Evolutionary conservation across 139 green algal species (phyloP).

Genomic region (Haematococcus lacustris): DNA sequence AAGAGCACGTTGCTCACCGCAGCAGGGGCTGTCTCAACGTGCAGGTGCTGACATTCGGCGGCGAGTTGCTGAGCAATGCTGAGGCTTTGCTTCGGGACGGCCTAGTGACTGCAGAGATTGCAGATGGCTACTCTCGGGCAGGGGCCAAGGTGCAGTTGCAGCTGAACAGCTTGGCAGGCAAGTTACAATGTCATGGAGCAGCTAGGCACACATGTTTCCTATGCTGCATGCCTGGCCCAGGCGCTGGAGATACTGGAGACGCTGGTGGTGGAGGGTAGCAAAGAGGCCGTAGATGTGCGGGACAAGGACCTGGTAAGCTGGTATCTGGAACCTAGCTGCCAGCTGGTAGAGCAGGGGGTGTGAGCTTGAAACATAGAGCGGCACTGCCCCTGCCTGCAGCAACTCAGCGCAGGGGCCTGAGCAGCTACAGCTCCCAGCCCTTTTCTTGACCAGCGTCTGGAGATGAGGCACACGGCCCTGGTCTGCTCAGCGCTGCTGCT

Average conservation of each 20-base stretch:
- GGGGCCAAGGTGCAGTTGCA: conserved; percentile 42
- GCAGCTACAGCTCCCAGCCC: too few relatives aligned
- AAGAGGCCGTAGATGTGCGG: conserved; percentile 76
- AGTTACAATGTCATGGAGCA: background rate
- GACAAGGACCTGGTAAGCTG: conserved; percentile 58
- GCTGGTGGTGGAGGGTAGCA: conserved; percentile 68
- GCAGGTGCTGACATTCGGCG: conserved; percentile 84
- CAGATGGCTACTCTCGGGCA: conserved; percentile 89
- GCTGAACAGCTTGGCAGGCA: background rate
- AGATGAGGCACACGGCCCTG: too few relatives aligned
- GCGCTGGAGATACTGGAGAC: conserved; percentile 79
- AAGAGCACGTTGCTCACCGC: background rate
- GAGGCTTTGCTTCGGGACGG: conserved; percentile 87
- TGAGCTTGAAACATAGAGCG: too few relatives aligned
- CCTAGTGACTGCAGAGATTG: conserved; percentile 88
- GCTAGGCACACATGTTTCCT: background rate
- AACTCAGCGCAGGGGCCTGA: too few relatives aligned
- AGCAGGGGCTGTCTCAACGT: background rate
- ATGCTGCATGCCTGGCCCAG: conserved; percentile 29
- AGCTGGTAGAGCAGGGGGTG: too few relatives aligned
- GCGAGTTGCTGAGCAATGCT: conserved; percentile 86
- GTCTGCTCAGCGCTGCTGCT: too few relatives aligned
- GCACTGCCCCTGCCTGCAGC: too few relatives aligned
- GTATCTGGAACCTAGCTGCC: too few relatives aligned
- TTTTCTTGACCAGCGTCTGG: too few relatives aligned